Percentiles rank a stretch among this genome's conserved stretches.
Evolutionary conservation across 106 monocot genomes (phyloP).

Genomic region (Dendrobium nobile): DNA sequence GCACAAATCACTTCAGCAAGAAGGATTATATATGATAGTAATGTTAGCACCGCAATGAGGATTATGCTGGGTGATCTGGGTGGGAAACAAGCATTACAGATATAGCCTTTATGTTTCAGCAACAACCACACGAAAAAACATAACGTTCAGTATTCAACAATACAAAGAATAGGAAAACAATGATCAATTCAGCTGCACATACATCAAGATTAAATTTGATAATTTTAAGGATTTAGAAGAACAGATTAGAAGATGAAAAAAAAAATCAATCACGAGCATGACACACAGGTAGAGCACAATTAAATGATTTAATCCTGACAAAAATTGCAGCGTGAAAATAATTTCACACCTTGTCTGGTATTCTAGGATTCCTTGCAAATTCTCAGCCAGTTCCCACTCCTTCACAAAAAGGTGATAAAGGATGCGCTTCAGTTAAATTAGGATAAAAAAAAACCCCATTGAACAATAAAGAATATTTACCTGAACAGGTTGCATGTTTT

Average conservation of each 20-base stretch:
- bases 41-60: neutral
- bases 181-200: neutral
- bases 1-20: neutral
- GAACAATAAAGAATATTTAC: slow-evolving; percentile 22
- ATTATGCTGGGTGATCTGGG: neutral
- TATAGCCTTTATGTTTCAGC: neutral
- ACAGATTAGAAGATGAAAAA: neutral
- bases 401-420: slow-evolving; percentile 25
- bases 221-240: neutral
- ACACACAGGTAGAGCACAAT: neutral
- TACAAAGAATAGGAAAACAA: neutral
- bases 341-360: slow-evolving; percentile 86
- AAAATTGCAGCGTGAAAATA: neutral
- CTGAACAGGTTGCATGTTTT: slow-evolving; percentile 91
- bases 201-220: neutral
- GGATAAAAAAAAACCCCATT: neutral
- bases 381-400: slow-evolving; percentile 98
- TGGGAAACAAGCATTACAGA: neutral
- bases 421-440: slow-evolving; percentile 7
- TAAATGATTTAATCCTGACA: neutral
- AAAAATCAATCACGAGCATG: neutral
- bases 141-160: neutral
- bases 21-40: neutral
- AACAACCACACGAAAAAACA: neutral
- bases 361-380: slow-evolving; percentile 85